Evolutionary conservation across 2,329 filamentous ascomycete species (phyloP).

Genomic region (Apiospora sp.): DNA sequence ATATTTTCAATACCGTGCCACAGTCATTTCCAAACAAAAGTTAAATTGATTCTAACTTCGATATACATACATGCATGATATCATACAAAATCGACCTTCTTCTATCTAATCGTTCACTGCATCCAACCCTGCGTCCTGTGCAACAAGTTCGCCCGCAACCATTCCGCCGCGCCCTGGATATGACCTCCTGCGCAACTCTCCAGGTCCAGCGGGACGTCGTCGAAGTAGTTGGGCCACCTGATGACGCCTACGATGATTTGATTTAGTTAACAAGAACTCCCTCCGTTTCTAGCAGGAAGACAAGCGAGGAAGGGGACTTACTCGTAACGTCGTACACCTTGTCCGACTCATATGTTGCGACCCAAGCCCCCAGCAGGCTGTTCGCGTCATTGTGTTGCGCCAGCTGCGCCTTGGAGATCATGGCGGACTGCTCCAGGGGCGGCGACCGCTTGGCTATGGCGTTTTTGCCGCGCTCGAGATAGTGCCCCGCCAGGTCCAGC

Average conservation of each 20-base stretch:
- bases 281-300: not conserved
- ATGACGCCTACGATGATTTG: not conserved
- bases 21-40: no score
- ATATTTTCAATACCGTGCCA: no score
- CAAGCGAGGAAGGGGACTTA: not conserved
- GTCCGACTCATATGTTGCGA: not conserved
- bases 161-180: not conserved
- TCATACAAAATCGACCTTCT: no score
- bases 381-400: not conserved
- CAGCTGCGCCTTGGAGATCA: not conserved
- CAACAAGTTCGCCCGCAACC: not conserved
- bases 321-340: slow-evolving; percentile 2
- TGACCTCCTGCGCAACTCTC: not conserved
- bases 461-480: not conserved
- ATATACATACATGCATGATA: no score
- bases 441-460: not conserved
- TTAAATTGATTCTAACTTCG: no score
- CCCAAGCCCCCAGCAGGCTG: not conserved
- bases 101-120: not conserved
- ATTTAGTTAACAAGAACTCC: not conserved
- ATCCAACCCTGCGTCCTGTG: not conserved
- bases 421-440: not conserved
- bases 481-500: not conserved
- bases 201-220: not conserved
- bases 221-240: not conserved